These are phyloP conservation scores for Nidula microcarpa DNA, from an alignment of 768 basidiomycete species.

Conservation along the genomic window DNA sequence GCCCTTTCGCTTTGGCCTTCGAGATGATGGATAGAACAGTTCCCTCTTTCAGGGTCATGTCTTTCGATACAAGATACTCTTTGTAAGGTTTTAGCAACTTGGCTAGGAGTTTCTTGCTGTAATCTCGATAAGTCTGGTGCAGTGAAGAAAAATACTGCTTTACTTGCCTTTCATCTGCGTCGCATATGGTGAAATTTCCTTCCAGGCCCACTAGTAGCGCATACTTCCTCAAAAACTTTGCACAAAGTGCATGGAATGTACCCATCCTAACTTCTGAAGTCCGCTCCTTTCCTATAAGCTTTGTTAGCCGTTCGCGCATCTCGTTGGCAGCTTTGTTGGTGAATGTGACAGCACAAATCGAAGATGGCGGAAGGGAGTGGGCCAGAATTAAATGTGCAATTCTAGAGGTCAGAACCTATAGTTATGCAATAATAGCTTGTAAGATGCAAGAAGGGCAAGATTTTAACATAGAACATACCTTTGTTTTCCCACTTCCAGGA, in stretches of 20 bases:
- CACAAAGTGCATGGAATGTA: slow-evolving; percentile 79
- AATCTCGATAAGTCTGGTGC: slow-evolving; percentile 1
- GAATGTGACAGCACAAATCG: slow-evolving; percentile 81
- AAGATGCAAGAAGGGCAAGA: no score
- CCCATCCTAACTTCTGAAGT: slow-evolving; percentile 62
- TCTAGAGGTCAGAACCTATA: slow-evolving; percentile 60
- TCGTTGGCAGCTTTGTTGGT: slow-evolving; percentile 90
- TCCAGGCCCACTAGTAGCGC: slow-evolving; percentile 53
- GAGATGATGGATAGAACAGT: slow-evolving; percentile 64
- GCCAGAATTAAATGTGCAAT: slow-evolving; percentile 62
- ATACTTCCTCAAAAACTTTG: slow-evolving; percentile 66
- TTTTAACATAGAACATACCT: slow-evolving; percentile 22
- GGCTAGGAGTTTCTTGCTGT: slow-evolving; percentile 66
- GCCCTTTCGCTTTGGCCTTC: slow-evolving; percentile 68
- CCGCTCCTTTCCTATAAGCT: slow-evolving; percentile 58
- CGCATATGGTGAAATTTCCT: slow-evolving; percentile 79
- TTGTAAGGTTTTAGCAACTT: slow-evolving; percentile 56
- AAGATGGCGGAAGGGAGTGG: slow-evolving; percentile 45
- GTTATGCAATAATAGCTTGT: no score
- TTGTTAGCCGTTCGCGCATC: slow-evolving; percentile 69
- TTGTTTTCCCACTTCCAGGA: slow-evolving; percentile 73
- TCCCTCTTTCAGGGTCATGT: slow-evolving; percentile 53
- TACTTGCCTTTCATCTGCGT: slow-evolving; percentile 70
- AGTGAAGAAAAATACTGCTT: neutral
- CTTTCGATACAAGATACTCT: slow-evolving; percentile 38